These are phyloP conservation scores for Cucumis cinereus DNA, from an alignment of 306 rosid species.

Conservation along the genomic window DNA sequence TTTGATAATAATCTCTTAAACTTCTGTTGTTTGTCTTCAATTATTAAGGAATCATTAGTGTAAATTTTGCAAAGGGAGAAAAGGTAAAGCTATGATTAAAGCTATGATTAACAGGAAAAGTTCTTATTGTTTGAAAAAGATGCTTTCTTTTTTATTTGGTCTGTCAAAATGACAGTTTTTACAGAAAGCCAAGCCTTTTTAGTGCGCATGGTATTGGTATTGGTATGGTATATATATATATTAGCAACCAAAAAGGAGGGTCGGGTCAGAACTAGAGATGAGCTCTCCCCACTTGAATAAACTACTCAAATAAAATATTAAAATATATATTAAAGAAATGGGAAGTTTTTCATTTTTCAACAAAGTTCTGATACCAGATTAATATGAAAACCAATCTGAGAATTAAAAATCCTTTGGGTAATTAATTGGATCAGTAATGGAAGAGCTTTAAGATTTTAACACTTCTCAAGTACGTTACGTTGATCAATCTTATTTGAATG, in stretches of 20 bases:
- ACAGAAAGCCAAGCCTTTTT: slow-evolving; percentile 38
- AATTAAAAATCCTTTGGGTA: too few relatives aligned
- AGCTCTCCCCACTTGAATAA: slow-evolving; percentile 28
- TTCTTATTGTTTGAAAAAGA: slow-evolving; percentile 10
- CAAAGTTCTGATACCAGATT: slow-evolving; percentile 3
- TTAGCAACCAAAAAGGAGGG: slow-evolving; percentile 39
- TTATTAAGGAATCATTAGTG: not conserved
- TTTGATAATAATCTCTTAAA: not conserved
- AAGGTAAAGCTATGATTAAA: slow-evolving; percentile 59
- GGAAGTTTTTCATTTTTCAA: slow-evolving; percentile 10
- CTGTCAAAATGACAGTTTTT: slow-evolving; percentile 3
- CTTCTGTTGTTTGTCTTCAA: not conserved
- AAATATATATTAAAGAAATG: too few relatives aligned
- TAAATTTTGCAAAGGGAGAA: slow-evolving; percentile 32
- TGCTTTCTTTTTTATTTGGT: not conserved
- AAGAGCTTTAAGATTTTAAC: too few relatives aligned
- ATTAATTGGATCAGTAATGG: too few relatives aligned
- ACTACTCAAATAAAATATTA: slow-evolving; percentile 16
- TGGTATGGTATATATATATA: slow-evolving; percentile 25
- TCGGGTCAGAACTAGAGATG: slow-evolving; percentile 25
- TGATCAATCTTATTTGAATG: too few relatives aligned
- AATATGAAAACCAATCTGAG: too few relatives aligned
- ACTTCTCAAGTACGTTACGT: too few relatives aligned
- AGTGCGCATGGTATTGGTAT: slow-evolving; percentile 86
- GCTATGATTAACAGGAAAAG: slow-evolving; percentile 65